Base-by-base conservation (phyloP, 2,329 filamentous ascomycete species). In the Penicillium sp. region DNA sequence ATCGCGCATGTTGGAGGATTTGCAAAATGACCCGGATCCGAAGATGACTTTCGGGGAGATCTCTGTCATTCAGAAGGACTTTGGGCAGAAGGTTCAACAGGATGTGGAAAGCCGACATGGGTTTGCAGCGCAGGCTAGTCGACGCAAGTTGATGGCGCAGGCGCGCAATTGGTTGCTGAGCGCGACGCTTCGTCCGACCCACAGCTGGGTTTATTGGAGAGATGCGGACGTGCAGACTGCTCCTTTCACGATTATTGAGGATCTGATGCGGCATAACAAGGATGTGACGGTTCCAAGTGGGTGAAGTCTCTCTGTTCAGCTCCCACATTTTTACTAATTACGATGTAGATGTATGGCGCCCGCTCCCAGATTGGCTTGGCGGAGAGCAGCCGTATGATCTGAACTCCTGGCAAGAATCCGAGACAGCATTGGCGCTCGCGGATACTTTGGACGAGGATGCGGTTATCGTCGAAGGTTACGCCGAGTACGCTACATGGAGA, bases 201-300 rank as follows among this genome's bases (percentile, higher is more conserved):
- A 99, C 68, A 96, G 91, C 57, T 99, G 93, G 93, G 93, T 99
- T 9, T 99, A 99, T 68, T 99, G 93, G 93, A 84, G 93, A 71
- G 93, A 99, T 74, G 93, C 95, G 19, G 93, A 99, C 72, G 93
- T 99, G 8, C 90, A 97, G 72, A 99, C 93, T 1, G 93, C 93
- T 2, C 93, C 93, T 0, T 93, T 92, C 65, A 97, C 93, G 0
- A 97, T 99, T 61, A 75, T 99, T 55, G 93, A 99, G 68, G 93
- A 99, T 73, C 75, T 99, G 46, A 99, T 99, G 93, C 84, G 92
- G 56, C 93, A 99, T 66, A 95, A 99, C 74, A 97, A 96, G 73
- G 93, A 99, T 68, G 86, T 99, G 27, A 99, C 96, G 66, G 93
- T 99, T 49, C 93, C 93, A 8, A 99, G 92, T 96, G 79, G 77